Conservation (phyloP, 1,284 basidiomycete genomes). For the Neolentinus lepideus region DNA sequence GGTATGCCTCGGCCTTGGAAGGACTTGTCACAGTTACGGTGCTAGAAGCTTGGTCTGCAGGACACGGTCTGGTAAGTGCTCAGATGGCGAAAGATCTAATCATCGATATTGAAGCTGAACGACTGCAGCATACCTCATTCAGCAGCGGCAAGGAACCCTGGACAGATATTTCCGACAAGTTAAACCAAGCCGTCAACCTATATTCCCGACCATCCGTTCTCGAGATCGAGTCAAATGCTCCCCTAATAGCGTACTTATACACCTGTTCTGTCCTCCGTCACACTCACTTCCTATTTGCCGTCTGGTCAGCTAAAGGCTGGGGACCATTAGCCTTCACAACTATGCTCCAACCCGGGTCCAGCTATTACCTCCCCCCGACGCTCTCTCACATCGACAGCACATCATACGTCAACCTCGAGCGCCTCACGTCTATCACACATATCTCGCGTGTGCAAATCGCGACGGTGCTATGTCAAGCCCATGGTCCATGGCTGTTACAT, state of each 20-base stretch:
- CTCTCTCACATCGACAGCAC: conserved; percentile 32
- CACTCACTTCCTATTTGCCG: conserved; percentile 58
- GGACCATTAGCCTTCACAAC: conserved; percentile 72
- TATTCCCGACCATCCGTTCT: conserved; percentile 50
- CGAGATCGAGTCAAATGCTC: conserved; percentile 50
- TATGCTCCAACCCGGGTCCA: conserved; percentile 59
- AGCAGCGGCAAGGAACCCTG: conserved; percentile 52
- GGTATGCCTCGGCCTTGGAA: conserved; percentile 85
- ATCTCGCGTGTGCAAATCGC: conserved; percentile 67
- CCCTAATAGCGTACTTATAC: conserved; percentile 62
- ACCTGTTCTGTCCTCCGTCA: conserved; percentile 62
- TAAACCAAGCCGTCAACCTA: conserved; percentile 54
- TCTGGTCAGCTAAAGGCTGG: conserved; percentile 87
- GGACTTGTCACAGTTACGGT: conserved; percentile 72
- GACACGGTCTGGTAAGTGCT: conserved; percentile 60
- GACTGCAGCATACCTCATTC: conserved; percentile 30
- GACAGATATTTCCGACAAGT: conserved; percentile 61
- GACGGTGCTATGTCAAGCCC: conserved; percentile 54
- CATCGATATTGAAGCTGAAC: background rate
- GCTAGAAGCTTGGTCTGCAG: conserved; percentile 78
- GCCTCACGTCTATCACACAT: conserved; percentile 58
- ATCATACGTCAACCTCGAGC: conserved; percentile 44
- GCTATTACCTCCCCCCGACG: conserved; percentile 47
- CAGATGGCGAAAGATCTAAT: background rate
- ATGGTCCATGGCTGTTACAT: conserved; percentile 83